Base-by-base conservation (phyloP, 140 eudicot species). In the Cichorium intybus region DNA sequence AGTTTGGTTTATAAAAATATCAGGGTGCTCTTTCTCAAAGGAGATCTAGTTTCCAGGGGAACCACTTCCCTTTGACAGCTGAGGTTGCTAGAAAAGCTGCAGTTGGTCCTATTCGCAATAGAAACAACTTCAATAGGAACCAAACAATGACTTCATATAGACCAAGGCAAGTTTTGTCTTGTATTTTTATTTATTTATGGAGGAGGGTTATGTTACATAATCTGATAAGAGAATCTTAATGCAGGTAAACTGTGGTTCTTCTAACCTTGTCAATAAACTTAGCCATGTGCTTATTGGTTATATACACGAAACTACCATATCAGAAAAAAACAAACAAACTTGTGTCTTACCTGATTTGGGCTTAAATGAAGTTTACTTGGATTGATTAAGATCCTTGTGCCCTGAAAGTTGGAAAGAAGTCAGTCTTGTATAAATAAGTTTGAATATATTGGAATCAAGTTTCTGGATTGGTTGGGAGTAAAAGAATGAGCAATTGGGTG, bases 11-110 rank as follows among this genome's bases (percentile, higher is more conserved):
- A 29, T 33, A 29, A 35, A 35, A 2, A n/a, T 31, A 57, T 7
- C 56, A 94, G 99, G 99, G 95, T 34, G 89, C 66, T 68, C 87
- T 94, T 69, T 86, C 94, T 66, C 86, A 79, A 54, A 86, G 86
- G 75, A 86, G 99, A 76, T 70, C 95, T 34, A 84, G 73, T 66
- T 86, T 84, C 47, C 95, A 78, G 71, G 84, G 73, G 2, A 86
- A 86, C 62, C 92, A 85, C 59, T 94, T 89, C 49, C 91, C 95
- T 69, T 56, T 80, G 74, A 82, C 95, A 11, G 24, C 78, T 76
- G 95, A 94, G 73, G 95, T 80, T 74, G 95, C 99, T 29, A 84
- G 76, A 66, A 94, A 86, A 80, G 95, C 97, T 60, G 86, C 83
- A 22, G 86, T 55, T 83, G 88, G 82, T 55, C 94, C 94, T 33